Base-by-base conservation (phyloP, 805 yeast genomes). In the Ogataea degrootiae region DNA sequence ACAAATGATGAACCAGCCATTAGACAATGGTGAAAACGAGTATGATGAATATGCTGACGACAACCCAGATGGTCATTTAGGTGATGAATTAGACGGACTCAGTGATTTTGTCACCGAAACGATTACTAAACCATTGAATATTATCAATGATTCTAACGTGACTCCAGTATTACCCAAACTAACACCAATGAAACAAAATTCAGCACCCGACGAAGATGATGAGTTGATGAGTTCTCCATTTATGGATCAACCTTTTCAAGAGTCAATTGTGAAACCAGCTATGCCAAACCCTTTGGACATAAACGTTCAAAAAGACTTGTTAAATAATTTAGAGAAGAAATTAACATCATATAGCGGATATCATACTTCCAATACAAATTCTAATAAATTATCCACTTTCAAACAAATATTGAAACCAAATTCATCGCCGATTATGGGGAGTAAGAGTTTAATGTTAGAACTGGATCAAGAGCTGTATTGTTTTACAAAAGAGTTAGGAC, bases 1-100 rank as follows among this genome's bases (percentile, higher is more conserved):
- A 51, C 75, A 79, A 15, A 86, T 89, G 89, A 86, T 88, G 61
- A 87, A 84, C 58, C 79, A 76, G 42, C 79, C 79, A 47, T 61
- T 47, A 33, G 5, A 36, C 35, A 34, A 39, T 29, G 71, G 63
- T 14, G 37, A 37, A 15, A 37, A 46, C 2, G 47, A 53, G 12
- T 39, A 45, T 15, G 56, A 52, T 19, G 58, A 44, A 9, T 21
- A 31, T 23, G 54, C 36, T 49, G 43, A 45, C 11, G 44, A 39
- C 15, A 35, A 37, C 6, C 37, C 21, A 2, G 53, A 51, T 22
- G 44, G 51, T 22, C 60, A 53, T 37, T 26, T 26, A 26, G 9
- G 31, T 26, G 31, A 26, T 6, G 31, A 26, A 26, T 26, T 26
- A 26, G 54, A 50, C 29, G 63, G 62, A 0, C 42, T 65, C 17